A percentile compares a stretch with the other conserved stretches of the same genome.
These are phyloP conservation scores for Candida gorgasii DNA, from an alignment of 805 yeast genomes.

Conservation along the genomic window DNA sequence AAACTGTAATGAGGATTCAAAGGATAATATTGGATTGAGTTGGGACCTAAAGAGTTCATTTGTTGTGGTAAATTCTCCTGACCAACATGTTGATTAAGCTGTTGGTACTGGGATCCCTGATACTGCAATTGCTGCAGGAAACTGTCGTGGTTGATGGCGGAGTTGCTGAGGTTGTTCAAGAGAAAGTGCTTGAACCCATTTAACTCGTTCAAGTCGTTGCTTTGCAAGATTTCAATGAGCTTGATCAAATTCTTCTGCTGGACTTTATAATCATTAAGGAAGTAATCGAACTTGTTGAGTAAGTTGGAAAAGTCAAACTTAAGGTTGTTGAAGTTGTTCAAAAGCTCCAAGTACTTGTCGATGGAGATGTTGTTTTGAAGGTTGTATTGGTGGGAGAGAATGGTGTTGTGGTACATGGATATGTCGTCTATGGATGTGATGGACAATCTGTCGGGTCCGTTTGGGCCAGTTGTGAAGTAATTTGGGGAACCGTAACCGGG, in stretches of 20 bases:
- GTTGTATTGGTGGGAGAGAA: conserved; percentile 6
- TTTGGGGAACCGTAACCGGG: conserved; percentile 1
- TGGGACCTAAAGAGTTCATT: background rate
- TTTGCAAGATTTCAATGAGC: conserved; percentile 17
- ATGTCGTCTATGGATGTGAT: conserved; percentile 4
- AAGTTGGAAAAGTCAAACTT: conserved; percentile 17
- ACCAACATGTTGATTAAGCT: background rate
- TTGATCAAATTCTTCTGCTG: conserved; percentile 18
- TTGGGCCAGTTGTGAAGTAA: conserved; percentile 3
- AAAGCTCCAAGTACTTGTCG: conserved; percentile 16
- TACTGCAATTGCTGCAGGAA: conserved; percentile 2
- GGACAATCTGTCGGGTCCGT: conserved; percentile 5
- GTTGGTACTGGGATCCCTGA: conserved; percentile 5
- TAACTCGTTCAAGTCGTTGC: conserved; percentile 15
- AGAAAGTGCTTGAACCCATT: conserved; percentile 16
- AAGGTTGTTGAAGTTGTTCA: conserved; percentile 16
- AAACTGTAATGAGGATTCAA: conserved; percentile 12
- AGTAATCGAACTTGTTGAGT: conserved; percentile 18
- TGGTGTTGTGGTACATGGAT: conserved; percentile 6
- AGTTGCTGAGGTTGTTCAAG: conserved; percentile 12
- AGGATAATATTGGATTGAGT: conserved; percentile 10
- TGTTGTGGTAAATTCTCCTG: background rate
- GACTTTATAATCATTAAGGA: conserved; percentile 16
- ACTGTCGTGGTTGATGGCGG: conserved; percentile 10
- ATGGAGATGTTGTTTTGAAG: conserved; percentile 12